Percentiles rank a stretch among this genome's conserved stretches.
phyloP scores from a whole-genome alignment of 2,329 filamentous ascomycete genomes.

The Microdochium paspali region DNA sequence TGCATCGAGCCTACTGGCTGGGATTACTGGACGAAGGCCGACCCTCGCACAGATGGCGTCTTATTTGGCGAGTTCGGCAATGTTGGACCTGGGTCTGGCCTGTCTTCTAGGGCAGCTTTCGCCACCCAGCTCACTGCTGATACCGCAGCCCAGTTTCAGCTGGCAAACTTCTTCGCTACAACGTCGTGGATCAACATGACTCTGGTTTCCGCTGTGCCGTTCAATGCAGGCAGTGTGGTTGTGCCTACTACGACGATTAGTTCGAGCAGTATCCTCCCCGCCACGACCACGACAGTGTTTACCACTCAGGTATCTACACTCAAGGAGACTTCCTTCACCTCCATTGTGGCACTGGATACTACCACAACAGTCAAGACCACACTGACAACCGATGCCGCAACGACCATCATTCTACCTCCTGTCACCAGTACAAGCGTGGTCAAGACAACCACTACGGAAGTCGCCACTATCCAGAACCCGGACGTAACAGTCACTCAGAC shows the following conservation, averaged over 20 bases:
- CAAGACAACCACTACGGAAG: constrained; percentile 10
- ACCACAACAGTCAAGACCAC: constrained; percentile 1
- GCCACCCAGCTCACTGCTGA: constrained; percentile 20
- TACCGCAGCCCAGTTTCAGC: constrained; percentile 25
- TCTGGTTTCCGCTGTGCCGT: constrained; percentile 24
- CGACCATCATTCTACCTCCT: constrained; percentile 8
- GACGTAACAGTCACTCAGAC: constrained; percentile 16
- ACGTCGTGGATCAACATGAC: constrained; percentile 32
- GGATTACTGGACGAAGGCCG: constrained; percentile 30
- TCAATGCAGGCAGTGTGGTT: constrained; percentile 18
- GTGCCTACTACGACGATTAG: constrained; percentile 12
- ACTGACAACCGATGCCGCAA: constrained; percentile 3
- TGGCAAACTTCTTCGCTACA: constrained; percentile 26
- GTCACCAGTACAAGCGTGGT: constrained; percentile 16
- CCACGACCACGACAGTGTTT: constrained; percentile 10
- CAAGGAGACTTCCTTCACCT: constrained; percentile 6
- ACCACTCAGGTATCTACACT: constrained; percentile 13
- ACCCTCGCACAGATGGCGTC: constrained; percentile 32
- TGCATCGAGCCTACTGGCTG: constrained; percentile 39
- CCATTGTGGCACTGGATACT: constrained; percentile 6
- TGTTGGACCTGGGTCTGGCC: constrained; percentile 32
- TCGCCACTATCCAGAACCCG: constrained; percentile 1
- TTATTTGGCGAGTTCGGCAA: constrained; percentile 38
- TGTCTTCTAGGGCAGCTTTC: constrained; percentile 27
- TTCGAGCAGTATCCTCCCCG: constrained; percentile 11